A percentile compares a stretch with the other conserved stretches of the same genome.
Evolutionary conservation across 169 alveolate genomes (phyloP).

Genomic region (Babesia gibsoni): DNA sequence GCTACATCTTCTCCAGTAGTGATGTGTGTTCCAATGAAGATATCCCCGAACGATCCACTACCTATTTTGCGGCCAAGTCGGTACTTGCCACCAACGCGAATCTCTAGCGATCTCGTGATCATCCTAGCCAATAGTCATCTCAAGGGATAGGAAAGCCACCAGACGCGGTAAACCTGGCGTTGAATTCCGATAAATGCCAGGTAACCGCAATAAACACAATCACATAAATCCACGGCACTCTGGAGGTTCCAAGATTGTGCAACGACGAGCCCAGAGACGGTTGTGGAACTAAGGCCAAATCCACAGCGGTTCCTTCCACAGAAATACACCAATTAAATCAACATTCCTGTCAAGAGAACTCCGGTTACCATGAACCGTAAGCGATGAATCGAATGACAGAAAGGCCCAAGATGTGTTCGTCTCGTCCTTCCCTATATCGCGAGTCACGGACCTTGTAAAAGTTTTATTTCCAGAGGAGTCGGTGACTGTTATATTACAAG

Average conservation of each 20-base stretch:
- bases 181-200: constrained; percentile 31
- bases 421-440: constrained; percentile 7
- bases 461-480: too few relatives aligned
- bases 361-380: neutral
- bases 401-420: constrained; percentile 33
- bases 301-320: neutral
- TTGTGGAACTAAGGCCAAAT: neutral
- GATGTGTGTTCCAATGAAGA: constrained; percentile 92
- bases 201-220: neutral
- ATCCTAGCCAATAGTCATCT: constrained; percentile 5
- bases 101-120: constrained; percentile 83
- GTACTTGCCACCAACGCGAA: constrained; percentile 94
- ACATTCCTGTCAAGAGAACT: neutral
- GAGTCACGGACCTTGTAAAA: too few relatives aligned
- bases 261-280: neutral
- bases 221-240: neutral
- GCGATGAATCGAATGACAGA: constrained; percentile 17
- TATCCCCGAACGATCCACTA: constrained; percentile 98
- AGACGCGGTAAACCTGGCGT: constrained; percentile 7
- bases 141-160: neutral
- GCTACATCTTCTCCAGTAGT: constrained; percentile 96
- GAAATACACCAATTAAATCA: neutral
- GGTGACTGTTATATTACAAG: too few relatives aligned
- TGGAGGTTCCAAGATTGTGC: neutral
- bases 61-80: constrained; percentile 97